A percentile compares a stretch with the other conserved stretches of the same genome.
Evolutionary conservation across 257 asterid species (phyloP).

Genomic region (Jacaranda copaia): DNA sequence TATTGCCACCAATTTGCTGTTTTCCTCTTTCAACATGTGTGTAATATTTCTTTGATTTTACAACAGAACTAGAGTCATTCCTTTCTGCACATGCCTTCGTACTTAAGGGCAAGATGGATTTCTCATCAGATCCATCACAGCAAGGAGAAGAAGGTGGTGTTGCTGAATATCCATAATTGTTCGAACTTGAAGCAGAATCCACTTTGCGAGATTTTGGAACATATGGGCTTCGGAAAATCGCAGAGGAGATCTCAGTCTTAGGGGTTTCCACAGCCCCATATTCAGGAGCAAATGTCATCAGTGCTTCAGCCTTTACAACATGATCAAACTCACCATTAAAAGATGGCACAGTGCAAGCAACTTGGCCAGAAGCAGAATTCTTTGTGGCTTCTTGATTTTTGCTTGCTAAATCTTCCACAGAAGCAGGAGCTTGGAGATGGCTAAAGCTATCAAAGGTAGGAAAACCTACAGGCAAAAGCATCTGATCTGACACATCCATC

Average conservation of each 20-base stretch:
- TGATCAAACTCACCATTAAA: slow-evolving; percentile 81
- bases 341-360: slow-evolving; percentile 51
- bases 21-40: slow-evolving; percentile 75
- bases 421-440: slow-evolving; percentile 60
- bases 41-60: slow-evolving; percentile 68
- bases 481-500: slow-evolving; percentile 89
- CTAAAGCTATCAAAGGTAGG: slow-evolving; percentile 75
- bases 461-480: slow-evolving; percentile 77
- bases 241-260: slow-evolving; percentile 64
- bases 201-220: slow-evolving; percentile 84
- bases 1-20: slow-evolving; percentile 52
- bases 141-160: slow-evolving; percentile 86
- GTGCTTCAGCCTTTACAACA: slow-evolving; percentile 90
- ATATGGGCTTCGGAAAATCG: slow-evolving; percentile 87
- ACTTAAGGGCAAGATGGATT: slow-evolving; percentile 59
- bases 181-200: slow-evolving; percentile 87
- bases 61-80: slow-evolving; percentile 49
- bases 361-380: slow-evolving; percentile 59
- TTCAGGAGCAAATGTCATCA: slow-evolving; percentile 96
- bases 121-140: slow-evolving; percentile 72
- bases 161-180: slow-evolving; percentile 87
- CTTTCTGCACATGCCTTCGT: slow-evolving; percentile 57
- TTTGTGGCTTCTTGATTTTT: slow-evolving; percentile 67
- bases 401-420: slow-evolving; percentile 67
- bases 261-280: slow-evolving; percentile 93